Conservation (phyloP, 495 filamentous ascomycete genomes). For the Xylaria scruposa region DNA sequence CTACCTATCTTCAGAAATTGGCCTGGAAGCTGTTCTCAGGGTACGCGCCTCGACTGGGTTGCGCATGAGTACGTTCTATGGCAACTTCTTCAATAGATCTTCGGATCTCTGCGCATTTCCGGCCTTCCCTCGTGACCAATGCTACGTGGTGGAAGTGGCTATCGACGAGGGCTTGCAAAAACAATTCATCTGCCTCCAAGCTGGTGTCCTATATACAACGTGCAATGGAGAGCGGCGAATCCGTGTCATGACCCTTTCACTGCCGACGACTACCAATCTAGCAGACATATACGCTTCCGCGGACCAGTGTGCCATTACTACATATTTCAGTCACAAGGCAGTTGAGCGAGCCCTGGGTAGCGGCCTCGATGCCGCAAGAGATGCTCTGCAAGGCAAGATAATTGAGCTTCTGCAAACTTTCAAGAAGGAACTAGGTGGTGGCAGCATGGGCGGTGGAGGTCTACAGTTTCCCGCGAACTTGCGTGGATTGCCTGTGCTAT, state of each 20-base stretch:
- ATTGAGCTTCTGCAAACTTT: constrained; percentile 95
- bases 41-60: constrained; percentile 94
- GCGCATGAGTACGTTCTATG: constrained; percentile 97
- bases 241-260: constrained; percentile 88
- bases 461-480: constrained; percentile 94
- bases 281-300: constrained; percentile 94
- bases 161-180: constrained; percentile 96
- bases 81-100: constrained; percentile 98
- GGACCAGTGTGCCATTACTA: constrained; percentile 89
- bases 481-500: constrained; percentile 84
- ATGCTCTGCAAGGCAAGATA: constrained; percentile 86
- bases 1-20: constrained; percentile 93
- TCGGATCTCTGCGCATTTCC: constrained; percentile 98
- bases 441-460: constrained; percentile 90
- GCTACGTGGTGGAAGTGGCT: constrained; percentile 98
- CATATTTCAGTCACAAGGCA: constrained; percentile 96
- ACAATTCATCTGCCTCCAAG: constrained; percentile 91
- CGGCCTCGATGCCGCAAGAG: constrained; percentile 88
- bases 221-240: constrained; percentile 97
- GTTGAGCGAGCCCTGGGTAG: constrained; percentile 86
- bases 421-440: constrained; percentile 94
- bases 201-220: constrained; percentile 96
- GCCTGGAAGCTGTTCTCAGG: constrained; percentile 92
- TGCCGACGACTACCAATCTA: constrained; percentile 89
- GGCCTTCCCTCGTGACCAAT: constrained; percentile 95